Evolutionary conservation across 208 protist species (phyloP).

Genomic region (Leishmania turanica): DNA sequence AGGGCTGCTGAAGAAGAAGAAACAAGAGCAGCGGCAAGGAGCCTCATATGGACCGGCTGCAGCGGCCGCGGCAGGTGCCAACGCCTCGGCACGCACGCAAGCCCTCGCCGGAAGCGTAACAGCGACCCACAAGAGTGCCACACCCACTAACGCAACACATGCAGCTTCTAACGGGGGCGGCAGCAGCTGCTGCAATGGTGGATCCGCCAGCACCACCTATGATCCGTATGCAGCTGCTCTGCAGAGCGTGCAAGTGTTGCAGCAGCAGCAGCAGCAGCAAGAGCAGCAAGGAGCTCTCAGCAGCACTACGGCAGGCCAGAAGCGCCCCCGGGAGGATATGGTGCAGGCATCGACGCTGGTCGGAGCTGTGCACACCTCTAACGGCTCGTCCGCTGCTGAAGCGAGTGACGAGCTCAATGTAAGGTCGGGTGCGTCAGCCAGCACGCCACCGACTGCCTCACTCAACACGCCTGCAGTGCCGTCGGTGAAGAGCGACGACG

Average conservation of each 20-base stretch:
- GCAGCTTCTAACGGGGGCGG: neutral
- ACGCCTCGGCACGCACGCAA: neutral
- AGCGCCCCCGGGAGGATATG: conserved; percentile 22
- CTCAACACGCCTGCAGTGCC: neutral
- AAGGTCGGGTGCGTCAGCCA: neutral
- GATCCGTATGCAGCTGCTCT: conserved; percentile 28
- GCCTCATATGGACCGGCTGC: neutral
- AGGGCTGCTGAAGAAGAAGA: conserved; percentile 40
- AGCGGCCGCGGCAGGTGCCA: neutral
- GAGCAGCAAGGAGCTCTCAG: neutral
- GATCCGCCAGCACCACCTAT: neutral
- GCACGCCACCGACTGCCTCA: neutral
- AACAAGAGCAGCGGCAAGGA: neutral
- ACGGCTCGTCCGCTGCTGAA: conserved; percentile 2
- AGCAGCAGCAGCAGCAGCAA: conserved; percentile 9
- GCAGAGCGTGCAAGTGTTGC: conserved; percentile 5
- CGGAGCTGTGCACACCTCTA: neutral
- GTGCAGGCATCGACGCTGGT: neutral
- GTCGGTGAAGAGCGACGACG: conserved; percentile 11
- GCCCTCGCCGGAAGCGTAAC: neutral
- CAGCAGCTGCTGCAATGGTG: neutral
- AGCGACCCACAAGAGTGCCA: neutral
- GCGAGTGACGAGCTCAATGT: neutral
- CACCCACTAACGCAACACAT: neutral
- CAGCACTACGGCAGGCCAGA: neutral